A percentile compares a stretch with the other conserved stretches of the same genome.
These are phyloP conservation scores for Cytospora leucostoma DNA, from an alignment of 2,329 filamentous ascomycete species.

Conservation along the genomic window DNA sequence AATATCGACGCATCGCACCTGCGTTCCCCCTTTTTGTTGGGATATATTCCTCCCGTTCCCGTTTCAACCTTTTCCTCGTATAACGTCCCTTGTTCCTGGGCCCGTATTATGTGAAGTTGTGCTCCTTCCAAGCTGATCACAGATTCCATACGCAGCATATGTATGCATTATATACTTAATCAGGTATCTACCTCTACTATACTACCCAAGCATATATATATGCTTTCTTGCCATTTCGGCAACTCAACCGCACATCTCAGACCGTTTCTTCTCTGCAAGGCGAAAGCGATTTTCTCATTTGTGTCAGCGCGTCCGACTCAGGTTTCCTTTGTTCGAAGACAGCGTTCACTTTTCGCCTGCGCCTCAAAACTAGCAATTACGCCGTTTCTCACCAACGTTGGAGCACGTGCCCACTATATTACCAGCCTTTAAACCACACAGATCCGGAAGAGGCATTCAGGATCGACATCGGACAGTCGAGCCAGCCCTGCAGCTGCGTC, in stretches of 20 bases:
- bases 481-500: no score
- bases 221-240: background rate
- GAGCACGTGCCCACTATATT: background rate
- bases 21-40: background rate
- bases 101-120: no score
- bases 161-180: no score
- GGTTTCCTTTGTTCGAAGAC: background rate
- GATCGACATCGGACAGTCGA: background rate
- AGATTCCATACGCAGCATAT: no score
- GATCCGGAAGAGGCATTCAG: background rate
- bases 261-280: background rate
- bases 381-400: background rate
- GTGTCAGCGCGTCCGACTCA: background rate
- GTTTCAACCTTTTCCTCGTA: background rate
- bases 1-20: background rate
- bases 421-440: conserved; percentile 9
- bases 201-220: background rate
- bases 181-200: background rate
- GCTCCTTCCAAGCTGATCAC: no score
- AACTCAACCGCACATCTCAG: background rate
- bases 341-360: background rate
- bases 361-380: background rate
- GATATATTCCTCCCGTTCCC: background rate
- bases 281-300: background rate
- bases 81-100: background rate